phyloP scores from a whole-genome alignment of 495 filamentous ascomycete genomes.

The Aspergillus olivimuriae region DNA sequence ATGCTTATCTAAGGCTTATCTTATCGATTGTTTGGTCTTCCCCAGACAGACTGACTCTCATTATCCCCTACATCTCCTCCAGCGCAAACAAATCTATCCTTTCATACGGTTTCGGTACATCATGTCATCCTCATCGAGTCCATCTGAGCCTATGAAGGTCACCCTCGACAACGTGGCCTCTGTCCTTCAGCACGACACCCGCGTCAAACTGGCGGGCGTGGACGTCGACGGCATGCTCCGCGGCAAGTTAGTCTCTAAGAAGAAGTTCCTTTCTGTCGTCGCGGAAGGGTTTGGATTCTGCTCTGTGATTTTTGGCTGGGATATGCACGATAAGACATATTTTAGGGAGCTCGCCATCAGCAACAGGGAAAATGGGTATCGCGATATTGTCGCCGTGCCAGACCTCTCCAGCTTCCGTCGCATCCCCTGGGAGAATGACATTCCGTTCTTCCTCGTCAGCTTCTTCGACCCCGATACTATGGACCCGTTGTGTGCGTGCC shows the following conservation, averaged over 20 bases:
- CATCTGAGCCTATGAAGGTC: too few relatives aligned
- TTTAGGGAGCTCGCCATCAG: neutral
- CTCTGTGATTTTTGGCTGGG: neutral
- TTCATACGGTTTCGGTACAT: too few relatives aligned
- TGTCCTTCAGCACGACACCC: constrained; percentile 63
- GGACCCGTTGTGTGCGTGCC: constrained; percentile 68
- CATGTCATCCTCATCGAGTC: constrained; percentile 9
- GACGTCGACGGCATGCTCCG: constrained; percentile 84
- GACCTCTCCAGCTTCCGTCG: neutral
- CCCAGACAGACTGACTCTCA: too few relatives aligned
- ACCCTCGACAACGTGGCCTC: constrained; percentile 35
- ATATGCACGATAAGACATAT: neutral
- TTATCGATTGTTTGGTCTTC: neutral
- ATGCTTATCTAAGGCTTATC: too few relatives aligned
- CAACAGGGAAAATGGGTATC: neutral
- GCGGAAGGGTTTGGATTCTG: constrained; percentile 59
- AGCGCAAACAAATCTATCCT: too few relatives aligned
- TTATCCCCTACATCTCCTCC: too few relatives aligned
- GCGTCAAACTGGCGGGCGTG: constrained; percentile 79
- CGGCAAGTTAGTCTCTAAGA: constrained; percentile 87
- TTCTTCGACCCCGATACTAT: constrained; percentile 42
- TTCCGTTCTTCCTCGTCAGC: neutral
- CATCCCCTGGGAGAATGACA: neutral
- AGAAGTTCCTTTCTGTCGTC: constrained; percentile 81
- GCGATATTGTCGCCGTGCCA: neutral